Percentiles rank a stretch among this genome's conserved stretches.
Conservation (phyloP, 495 filamentous ascomycete genomes). For the Clavariopsis aquatica region DNA sequence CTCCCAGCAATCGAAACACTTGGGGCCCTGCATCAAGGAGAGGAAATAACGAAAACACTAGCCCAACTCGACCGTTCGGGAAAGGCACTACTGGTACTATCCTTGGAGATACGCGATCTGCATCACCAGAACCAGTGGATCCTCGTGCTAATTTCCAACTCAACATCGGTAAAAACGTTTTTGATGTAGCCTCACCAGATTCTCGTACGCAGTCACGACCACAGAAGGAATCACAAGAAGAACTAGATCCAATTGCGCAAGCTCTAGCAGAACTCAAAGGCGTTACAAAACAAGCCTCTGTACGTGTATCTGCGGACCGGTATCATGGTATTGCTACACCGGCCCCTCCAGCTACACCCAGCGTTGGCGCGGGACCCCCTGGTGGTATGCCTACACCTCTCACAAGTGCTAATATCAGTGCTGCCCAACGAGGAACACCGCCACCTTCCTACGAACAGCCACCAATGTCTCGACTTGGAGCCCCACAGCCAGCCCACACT, state of each 20-base stretch:
- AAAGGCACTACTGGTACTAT: conserved; percentile 26
- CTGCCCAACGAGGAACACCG: conserved; percentile 65
- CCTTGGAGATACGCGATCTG: conserved; percentile 44
- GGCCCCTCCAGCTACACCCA: conserved; percentile 52
- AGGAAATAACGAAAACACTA: conserved; percentile 41
- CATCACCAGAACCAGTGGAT: conserved; percentile 88
- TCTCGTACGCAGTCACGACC: conserved; percentile 41
- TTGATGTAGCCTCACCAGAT: conserved; percentile 89
- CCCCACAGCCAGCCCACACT: conserved; percentile 89
- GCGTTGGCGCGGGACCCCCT: conserved; percentile 48
- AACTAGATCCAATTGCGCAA: conserved; percentile 84
- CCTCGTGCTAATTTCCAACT: conserved; percentile 90
- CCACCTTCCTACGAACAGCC: conserved; percentile 77
- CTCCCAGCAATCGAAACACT: conserved; percentile 58
- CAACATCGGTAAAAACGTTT: conserved; percentile 96
- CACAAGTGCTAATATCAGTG: conserved; percentile 45
- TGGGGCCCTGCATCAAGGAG: conserved; percentile 54
- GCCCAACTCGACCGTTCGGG: conserved; percentile 41
- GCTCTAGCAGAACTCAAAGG: conserved; percentile 92
- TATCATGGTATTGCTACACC: conserved; percentile 91
- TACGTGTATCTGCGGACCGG: conserved; percentile 86
- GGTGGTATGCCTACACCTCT: conserved; percentile 55
- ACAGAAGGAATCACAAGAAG: conserved; percentile 51
- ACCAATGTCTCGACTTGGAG: conserved; percentile 75
- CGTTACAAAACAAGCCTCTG: conserved; percentile 70